Conservation (phyloP, 768 basidiomycete species). For the Coprinellus micaceus region DNA sequence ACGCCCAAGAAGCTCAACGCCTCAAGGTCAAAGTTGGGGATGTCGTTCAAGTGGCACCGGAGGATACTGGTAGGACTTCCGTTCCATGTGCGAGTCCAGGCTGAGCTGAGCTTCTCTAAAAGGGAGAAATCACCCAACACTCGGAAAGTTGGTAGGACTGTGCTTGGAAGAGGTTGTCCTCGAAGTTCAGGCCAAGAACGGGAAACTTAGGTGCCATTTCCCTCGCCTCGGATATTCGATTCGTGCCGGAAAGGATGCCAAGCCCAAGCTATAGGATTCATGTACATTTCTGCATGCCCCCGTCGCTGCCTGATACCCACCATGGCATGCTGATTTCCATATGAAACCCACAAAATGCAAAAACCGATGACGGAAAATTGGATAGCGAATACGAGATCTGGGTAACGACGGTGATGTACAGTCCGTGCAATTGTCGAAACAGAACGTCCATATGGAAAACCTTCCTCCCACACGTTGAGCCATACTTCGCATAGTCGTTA, state of each 20-base stretch:
- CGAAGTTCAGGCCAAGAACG: slow-evolving; percentile 39
- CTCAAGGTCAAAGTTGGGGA: slow-evolving; percentile 38
- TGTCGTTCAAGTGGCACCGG: slow-evolving; percentile 39
- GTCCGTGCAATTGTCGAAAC: neutral
- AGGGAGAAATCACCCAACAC: slow-evolving; percentile 41
- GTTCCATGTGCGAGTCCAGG: neutral
- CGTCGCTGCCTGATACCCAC: neutral
- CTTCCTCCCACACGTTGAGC: slow-evolving; percentile 60
- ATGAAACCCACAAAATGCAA: too few species aligned
- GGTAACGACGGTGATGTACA: neutral
- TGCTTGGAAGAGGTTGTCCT: slow-evolving; percentile 47
- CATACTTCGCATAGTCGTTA: slow-evolving; percentile 72
- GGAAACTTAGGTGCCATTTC: slow-evolving; percentile 48
- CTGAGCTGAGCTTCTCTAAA: neutral
- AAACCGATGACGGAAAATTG: too few species aligned
- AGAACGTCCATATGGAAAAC: neutral
- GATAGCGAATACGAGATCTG: neutral
- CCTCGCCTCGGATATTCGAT: slow-evolving; percentile 42
- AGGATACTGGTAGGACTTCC: slow-evolving; percentile 41
- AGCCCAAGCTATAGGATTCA: neutral
- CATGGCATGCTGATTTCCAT: too few species aligned
- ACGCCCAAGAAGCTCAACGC: slow-evolving; percentile 38
- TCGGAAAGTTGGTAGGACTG: slow-evolving; percentile 48
- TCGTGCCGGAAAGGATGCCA: neutral
- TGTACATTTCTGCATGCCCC: neutral